Evolutionary conservation across 1,284 basidiomycete genomes (phyloP).

Genomic region (Irpex rosettiformis): DNA sequence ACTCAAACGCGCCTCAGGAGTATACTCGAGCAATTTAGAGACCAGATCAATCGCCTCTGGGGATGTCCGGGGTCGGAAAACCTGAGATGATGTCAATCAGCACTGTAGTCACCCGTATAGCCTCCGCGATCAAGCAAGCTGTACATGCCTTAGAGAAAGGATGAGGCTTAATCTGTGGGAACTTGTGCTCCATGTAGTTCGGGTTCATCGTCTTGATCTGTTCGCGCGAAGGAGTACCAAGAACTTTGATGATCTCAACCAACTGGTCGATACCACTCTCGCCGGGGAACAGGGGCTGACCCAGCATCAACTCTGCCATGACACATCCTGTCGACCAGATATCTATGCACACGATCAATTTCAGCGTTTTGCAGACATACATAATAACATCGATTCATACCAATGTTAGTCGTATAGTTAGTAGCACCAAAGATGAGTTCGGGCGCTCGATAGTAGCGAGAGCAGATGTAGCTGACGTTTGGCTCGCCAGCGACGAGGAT

Average conservation of each 20-base stretch:
- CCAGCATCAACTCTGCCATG: slow-evolving; percentile 99
- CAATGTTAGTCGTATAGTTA: slow-evolving; percentile 99
- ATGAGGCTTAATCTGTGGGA: slow-evolving; percentile 99
- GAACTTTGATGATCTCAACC: slow-evolving; percentile 99
- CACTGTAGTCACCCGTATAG: background rate
- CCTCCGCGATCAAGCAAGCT: slow-evolving; percentile 13
- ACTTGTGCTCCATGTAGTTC: slow-evolving; percentile 99
- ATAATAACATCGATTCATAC: slow-evolving; percentile 42
- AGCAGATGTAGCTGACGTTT: slow-evolving; percentile 99
- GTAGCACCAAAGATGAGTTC: slow-evolving; percentile 99
- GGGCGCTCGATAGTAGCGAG: slow-evolving; percentile 97
- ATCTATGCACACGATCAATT: slow-evolving; percentile 46
- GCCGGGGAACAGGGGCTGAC: slow-evolving; percentile 97
- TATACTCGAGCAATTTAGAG: slow-evolving; percentile 94
- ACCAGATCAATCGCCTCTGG: slow-evolving; percentile 97
- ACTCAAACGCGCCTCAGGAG: slow-evolving; percentile 87
- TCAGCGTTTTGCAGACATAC: slow-evolving; percentile 4
- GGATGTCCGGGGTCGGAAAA: slow-evolving; percentile 97
- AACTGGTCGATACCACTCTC: slow-evolving; percentile 99
- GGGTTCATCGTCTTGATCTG: slow-evolving; percentile 99
- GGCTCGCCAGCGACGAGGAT: slow-evolving; percentile 97
- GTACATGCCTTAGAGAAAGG: slow-evolving; percentile 83
- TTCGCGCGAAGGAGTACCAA: slow-evolving; percentile 96
- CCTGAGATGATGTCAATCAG: slow-evolving; percentile 44
- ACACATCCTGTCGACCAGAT: slow-evolving; percentile 99